Base-by-base conservation (phyloP, 345 rosid species). In the Eucalyptus viminalis region DNA sequence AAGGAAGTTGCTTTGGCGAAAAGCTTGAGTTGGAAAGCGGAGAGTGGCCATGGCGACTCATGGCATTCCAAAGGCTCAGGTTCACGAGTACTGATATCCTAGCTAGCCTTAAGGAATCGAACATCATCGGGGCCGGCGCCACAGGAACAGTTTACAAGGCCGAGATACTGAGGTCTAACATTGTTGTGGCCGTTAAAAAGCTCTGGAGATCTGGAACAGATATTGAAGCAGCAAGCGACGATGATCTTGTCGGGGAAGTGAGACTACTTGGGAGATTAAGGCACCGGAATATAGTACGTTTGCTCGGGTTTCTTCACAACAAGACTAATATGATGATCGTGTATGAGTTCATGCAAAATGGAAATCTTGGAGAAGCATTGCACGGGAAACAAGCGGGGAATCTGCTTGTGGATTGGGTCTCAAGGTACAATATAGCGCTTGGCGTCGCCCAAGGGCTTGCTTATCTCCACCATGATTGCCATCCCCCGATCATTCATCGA, bases 401-500 rank as follows among this genome's bases (percentile, higher is more conserved):
- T 62, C 65, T 97, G 69, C 94, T 95, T 53, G 96, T 95, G 17
- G 99, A 97, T 51, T 97, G 99, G 98, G 98, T 97, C 86, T 94
- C 99, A 24, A 89, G 98, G 58, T 97, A 97, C 88, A 97, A 96
- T 88, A 93, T 95, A 65, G 99, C 99, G 6, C 83, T 97, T 1
- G 99, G 99, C 10, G 94, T 97, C 6, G 99, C 99, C 56, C 99
- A 97, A 49, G 99, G 99, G 34, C 98, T 97, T 49, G 93, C 98
- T 27, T 97, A 97, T 87, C 96, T 97, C 87, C 99, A 97, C 93
- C 99, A 97, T 86, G 99, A 97, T 89, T 97, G 98, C 80, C 97
- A 94, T 87, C 99, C 98, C 22, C 95, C 96, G 3, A 93, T 97
- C 49, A 97, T 97, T 34, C 99, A 95, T 91, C 94, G 99, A 19